These are phyloP conservation scores for Lumnitzera racemosa DNA, from an alignment of 345 rosid species.

Conservation along the genomic window DNA sequence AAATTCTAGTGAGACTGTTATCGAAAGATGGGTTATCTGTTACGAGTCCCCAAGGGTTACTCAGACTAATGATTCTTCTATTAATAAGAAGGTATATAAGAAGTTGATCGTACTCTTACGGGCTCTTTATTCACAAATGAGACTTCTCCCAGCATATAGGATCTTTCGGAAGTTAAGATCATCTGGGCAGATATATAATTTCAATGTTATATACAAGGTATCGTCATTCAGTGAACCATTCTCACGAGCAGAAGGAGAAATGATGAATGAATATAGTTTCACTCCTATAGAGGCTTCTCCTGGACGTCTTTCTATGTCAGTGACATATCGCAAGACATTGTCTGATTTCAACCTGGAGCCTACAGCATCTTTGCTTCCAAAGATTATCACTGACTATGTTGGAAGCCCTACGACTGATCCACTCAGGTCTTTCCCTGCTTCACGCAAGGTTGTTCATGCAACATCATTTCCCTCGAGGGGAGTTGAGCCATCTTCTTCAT, in stretches of 20 bases:
- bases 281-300: slow-evolving; percentile 72
- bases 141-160: slow-evolving; percentile 78
- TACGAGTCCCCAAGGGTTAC: slow-evolving; percentile 47
- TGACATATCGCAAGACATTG: slow-evolving; percentile 54
- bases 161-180: slow-evolving; percentile 60
- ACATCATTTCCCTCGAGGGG: slow-evolving; percentile 56
- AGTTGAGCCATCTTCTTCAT: slow-evolving; percentile 32
- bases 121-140: slow-evolving; percentile 61
- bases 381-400: slow-evolving; percentile 74
- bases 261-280: slow-evolving; percentile 55
- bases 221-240: slow-evolving; percentile 67
- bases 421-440: slow-evolving; percentile 66
- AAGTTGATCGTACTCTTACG: slow-evolving; percentile 67
- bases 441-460: slow-evolving; percentile 39
- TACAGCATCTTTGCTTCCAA: slow-evolving; percentile 52
- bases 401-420: slow-evolving; percentile 86
- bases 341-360: slow-evolving; percentile 68
- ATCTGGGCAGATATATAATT: slow-evolving; percentile 47
- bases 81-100: slow-evolving; percentile 73
- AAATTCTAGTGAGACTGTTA: slow-evolving; percentile 50
- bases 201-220: slow-evolving; percentile 66
- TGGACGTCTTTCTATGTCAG: slow-evolving; percentile 56
- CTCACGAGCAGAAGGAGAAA: slow-evolving; percentile 49
- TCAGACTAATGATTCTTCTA: slow-evolving; percentile 36
- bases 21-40: slow-evolving; percentile 85